Conservation (phyloP, 192 early-diverging fungal species). For the Backusella liffmaniae region DNA sequence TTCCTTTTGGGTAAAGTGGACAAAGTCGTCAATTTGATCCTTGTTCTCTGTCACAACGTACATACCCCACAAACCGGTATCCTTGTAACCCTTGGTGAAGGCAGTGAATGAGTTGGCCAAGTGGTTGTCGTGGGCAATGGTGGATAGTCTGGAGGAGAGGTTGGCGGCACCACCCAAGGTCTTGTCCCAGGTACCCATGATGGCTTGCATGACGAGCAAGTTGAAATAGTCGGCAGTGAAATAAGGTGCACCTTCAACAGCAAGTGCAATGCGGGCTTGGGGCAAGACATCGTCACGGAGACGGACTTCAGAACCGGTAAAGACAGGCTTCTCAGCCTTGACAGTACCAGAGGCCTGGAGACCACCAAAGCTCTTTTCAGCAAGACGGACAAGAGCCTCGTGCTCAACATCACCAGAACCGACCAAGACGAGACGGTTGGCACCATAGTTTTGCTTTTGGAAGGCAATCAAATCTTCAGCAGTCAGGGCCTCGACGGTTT, state of each 20-base stretch:
- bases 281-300: constrained; percentile 92
- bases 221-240: constrained; percentile 93
- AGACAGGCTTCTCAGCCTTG: constrained; percentile 56
- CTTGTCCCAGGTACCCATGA: constrained; percentile 96
- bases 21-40: constrained; percentile 81
- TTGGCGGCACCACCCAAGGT: constrained; percentile 87
- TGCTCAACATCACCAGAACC: constrained; percentile 94
- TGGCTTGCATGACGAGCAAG: constrained; percentile 89
- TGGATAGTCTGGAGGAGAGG: constrained; percentile 85
- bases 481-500: constrained; percentile 88
- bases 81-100: constrained; percentile 98
- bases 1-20: constrained; percentile 91
- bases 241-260: constrained; percentile 95
- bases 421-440: constrained; percentile 96
- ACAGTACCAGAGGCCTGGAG: constrained; percentile 40
- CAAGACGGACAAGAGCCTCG: constrained; percentile 87
- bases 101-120: constrained; percentile 98
- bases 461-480: constrained; percentile 84
- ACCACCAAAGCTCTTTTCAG: constrained; percentile 89
- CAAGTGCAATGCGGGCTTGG: constrained; percentile 92
- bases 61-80: constrained; percentile 97
- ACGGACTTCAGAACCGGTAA: constrained; percentile 92
- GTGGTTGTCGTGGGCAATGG: constrained; percentile 74
- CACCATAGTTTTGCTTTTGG: constrained; percentile 91
- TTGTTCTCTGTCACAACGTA: constrained; percentile 89